Base-by-base conservation (phyloP, 2,329 filamentous ascomycete species). In the Talaromyces atroroseus region DNA sequence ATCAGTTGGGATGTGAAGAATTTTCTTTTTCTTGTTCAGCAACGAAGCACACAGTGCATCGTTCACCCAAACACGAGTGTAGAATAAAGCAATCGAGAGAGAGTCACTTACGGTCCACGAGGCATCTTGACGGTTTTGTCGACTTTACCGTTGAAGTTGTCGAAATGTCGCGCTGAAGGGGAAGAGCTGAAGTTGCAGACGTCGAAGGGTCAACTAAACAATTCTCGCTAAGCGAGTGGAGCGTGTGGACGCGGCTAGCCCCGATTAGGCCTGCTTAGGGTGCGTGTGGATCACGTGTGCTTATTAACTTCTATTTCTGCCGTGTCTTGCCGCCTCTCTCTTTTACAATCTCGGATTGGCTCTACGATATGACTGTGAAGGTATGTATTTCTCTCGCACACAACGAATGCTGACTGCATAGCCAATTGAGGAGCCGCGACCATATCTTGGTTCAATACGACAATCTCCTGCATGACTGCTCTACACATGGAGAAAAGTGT, bases 391-490 rank as follows among this genome's bases (percentile, higher is more conserved):
- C 71, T 92, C 86, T 49, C 78, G 68, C 16, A 81, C 71, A 45
- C 78, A 69, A 14, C 78, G 78, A 12, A 81, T 78, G 61, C 74
- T 78, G 6, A 58, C 57, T 32, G 61, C 56, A 49, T 61, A 63
- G 23, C 62, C 62, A 16, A 48, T 82, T 59, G 89, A 86, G 26
- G 92, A 82, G 63, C 97, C 88, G 57, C 92, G 84, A 71, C 97
- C 94, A 49, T 97, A 78, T 63, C 94, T 81, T 18, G 94, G 94
- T 76, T 97, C 94, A 46, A 34, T 34, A 34, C 32, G 32, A 34
- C 32, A 34, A 34, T 34, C 1, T 90, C 92, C 65, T 83, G 79
- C 73, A 87, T 88, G 64, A 95, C 89, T 90, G 79, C 64, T 90
- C 87, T 0, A 85, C 87, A 24, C 78, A 83, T 3, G 92, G 92